phyloP scores from a whole-genome alignment of 1,284 basidiomycete genomes.

The Trichosporon asahii region DNA sequence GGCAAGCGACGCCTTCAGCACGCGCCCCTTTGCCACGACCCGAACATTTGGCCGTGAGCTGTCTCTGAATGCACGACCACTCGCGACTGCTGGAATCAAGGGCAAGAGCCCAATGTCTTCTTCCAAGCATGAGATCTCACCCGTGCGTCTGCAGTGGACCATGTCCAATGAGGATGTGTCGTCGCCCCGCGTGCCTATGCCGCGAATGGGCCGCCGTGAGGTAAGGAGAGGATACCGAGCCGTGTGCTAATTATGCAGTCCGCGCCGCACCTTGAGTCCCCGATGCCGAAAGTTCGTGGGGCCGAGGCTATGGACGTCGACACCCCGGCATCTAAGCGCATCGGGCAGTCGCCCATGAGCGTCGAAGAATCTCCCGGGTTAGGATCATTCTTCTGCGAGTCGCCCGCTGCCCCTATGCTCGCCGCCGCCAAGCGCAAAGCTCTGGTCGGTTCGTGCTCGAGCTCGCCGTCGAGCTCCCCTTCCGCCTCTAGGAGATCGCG shows the following conservation, averaged over 20 bases:
- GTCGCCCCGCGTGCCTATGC: constrained; percentile 29
- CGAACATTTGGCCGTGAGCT: constrained; percentile 43
- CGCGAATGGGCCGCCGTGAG: constrained; percentile 35
- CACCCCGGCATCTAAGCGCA: constrained; percentile 30
- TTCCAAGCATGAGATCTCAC: constrained; percentile 9
- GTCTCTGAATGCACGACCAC: constrained; percentile 28
- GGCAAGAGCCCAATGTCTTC: constrained; percentile 6
- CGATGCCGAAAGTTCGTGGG: not conserved
- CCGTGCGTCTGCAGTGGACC: constrained; percentile 42
- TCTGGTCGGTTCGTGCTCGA: constrained; percentile 39
- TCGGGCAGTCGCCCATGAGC: constrained; percentile 26
- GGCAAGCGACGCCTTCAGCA: constrained; percentile 1
- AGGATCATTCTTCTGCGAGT: constrained; percentile 49
- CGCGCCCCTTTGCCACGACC: constrained; percentile 1
- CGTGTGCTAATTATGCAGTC: constrained; percentile 15
- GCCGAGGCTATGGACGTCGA: constrained; percentile 42
- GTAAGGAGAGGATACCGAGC: constrained; percentile 23
- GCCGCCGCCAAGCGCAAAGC: constrained; percentile 31
- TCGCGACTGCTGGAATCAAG: constrained; percentile 13
- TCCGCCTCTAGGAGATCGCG: constrained; percentile 40
- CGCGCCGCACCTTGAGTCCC: constrained; percentile 19
- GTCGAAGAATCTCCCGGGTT: constrained; percentile 40
- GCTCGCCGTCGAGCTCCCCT: constrained; percentile 46
- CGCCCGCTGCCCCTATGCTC: constrained; percentile 35
- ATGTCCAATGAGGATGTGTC: constrained; percentile 38